Evolutionary conservation across 352 stramenopile genomes (phyloP).

Genomic region (Phytophthora nicotianae): DNA sequence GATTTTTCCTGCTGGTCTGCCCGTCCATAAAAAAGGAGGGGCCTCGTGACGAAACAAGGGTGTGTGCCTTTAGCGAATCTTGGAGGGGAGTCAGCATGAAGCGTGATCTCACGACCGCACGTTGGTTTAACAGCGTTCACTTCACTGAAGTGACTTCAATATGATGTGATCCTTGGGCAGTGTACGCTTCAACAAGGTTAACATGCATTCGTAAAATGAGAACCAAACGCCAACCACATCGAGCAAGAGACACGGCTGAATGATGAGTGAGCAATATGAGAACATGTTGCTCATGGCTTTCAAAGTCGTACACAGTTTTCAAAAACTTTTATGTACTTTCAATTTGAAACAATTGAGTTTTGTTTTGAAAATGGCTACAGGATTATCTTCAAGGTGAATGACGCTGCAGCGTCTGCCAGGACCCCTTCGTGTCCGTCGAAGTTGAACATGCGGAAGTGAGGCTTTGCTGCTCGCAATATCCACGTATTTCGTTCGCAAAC

Average conservation of each 20-base stretch:
- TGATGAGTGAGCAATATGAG: neutral
- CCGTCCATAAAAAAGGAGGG: too few relatives aligned
- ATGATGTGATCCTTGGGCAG: neutral
- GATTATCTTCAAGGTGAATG: neutral
- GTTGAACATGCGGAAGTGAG: slow-evolving; percentile 6
- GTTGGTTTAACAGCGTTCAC: neutral
- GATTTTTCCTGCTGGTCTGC: too few relatives aligned
- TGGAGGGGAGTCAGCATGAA: too few relatives aligned
- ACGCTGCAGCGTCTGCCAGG: slow-evolving; percentile 13
- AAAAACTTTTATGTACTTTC: too few relatives aligned
- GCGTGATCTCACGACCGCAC: too few relatives aligned
- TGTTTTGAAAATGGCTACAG: neutral
- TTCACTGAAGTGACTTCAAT: neutral
- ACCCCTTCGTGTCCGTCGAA: neutral
- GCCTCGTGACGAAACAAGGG: too few relatives aligned
- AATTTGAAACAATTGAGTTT: too few relatives aligned
- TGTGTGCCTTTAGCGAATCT: too few relatives aligned
- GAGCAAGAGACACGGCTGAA: neutral
- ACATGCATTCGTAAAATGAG: too few relatives aligned
- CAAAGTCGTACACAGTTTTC: too few relatives aligned
- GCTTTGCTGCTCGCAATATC: slow-evolving; percentile 13
- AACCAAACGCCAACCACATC: neutral
- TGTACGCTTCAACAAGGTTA: neutral
- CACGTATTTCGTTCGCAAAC: too few relatives aligned
- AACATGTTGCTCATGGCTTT: too few relatives aligned